Percentiles rank a stretch among this genome's conserved stretches.
Evolutionary conservation across 345 rosid species (phyloP).

Genomic region (Camelina hispida): DNA sequence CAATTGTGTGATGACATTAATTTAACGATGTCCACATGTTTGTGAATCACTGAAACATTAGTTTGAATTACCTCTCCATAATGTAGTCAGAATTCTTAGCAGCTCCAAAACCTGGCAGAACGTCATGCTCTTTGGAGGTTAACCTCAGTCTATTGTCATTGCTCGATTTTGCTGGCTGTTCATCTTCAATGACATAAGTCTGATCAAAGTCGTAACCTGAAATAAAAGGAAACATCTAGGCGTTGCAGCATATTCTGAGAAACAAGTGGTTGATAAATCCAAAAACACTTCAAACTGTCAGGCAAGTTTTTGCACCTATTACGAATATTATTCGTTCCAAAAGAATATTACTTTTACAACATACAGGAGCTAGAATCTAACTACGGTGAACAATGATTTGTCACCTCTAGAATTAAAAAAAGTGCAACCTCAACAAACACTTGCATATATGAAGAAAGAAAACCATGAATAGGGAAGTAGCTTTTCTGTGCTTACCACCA

Average conservation of each 20-base stretch:
- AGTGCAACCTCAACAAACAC: constrained; percentile 9
- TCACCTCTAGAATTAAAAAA: constrained; percentile 14
- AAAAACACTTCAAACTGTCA: constrained; percentile 29
- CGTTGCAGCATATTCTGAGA: constrained; percentile 20
- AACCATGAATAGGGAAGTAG: constrained; percentile 15
- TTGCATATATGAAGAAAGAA: constrained; percentile 15
- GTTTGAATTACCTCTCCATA: constrained; percentile 67
- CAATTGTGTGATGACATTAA: constrained; percentile 16
- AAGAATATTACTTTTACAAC: constrained; percentile 8
- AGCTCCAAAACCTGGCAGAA: constrained; percentile 74
- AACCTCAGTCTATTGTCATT: constrained; percentile 62
- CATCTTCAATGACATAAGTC: constrained; percentile 73
- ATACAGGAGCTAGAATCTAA: constrained; percentile 2
- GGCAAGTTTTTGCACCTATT: constrained; percentile 6
- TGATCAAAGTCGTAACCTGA: constrained; percentile 78
- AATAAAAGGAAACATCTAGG: background rate
- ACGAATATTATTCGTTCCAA: constrained; percentile 17
- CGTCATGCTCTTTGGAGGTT: constrained; percentile 62
- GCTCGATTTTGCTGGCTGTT: constrained; percentile 62
- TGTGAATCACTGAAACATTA: background rate
- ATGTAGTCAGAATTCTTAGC: constrained; percentile 68
- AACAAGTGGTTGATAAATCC: constrained; percentile 1
- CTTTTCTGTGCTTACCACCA: constrained; percentile 40
- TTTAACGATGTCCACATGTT: constrained; percentile 4
- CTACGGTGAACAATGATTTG: constrained; percentile 16